Evolutionary conservation across 495 filamentous ascomycete genomes (phyloP).

Genomic region (Annulohypoxylon moriforme): DNA sequence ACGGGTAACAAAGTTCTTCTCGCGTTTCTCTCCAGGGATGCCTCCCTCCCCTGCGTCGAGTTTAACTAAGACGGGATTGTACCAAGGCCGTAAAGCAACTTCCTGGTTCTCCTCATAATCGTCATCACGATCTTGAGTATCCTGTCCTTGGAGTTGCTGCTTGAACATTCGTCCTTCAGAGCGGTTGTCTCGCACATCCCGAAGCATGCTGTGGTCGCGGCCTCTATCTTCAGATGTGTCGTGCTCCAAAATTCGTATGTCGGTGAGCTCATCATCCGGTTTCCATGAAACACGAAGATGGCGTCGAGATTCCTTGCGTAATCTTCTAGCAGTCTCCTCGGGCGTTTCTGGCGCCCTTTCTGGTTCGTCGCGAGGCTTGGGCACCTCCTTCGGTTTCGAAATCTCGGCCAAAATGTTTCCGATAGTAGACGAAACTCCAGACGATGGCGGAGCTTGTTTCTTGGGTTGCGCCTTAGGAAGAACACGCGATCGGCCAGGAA

Average conservation of each 20-base stretch:
- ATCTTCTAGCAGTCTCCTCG: constrained; percentile 76
- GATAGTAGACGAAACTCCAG: constrained; percentile 44
- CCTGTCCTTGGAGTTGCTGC: constrained; percentile 68
- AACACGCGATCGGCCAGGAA: constrained; percentile 46
- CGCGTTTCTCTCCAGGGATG: constrained; percentile 63
- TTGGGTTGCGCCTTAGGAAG: constrained; percentile 46
- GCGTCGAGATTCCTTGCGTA: constrained; percentile 82
- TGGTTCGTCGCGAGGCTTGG: constrained; percentile 62
- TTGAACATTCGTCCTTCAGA: constrained; percentile 86
- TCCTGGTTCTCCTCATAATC: constrained; percentile 52
- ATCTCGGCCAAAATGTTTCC: constrained; percentile 53
- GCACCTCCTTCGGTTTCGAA: constrained; percentile 47
- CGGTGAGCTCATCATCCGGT: constrained; percentile 74
- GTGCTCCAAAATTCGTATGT: constrained; percentile 79
- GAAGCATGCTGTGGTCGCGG: constrained; percentile 71
- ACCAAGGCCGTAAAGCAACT: constrained; percentile 51
- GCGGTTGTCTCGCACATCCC: constrained; percentile 76
- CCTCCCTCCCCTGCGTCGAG: background rate
- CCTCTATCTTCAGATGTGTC: constrained; percentile 79
- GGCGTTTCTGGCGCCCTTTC: constrained; percentile 70
- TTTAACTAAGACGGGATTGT: background rate
- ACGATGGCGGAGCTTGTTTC: constrained; percentile 48
- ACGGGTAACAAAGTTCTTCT: constrained; percentile 69
- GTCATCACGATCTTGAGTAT: constrained; percentile 72
- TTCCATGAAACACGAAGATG: constrained; percentile 73